Base-by-base conservation (phyloP, 2,329 filamentous ascomycete genomes). In the Colletotrichum tofieldiae region DNA sequence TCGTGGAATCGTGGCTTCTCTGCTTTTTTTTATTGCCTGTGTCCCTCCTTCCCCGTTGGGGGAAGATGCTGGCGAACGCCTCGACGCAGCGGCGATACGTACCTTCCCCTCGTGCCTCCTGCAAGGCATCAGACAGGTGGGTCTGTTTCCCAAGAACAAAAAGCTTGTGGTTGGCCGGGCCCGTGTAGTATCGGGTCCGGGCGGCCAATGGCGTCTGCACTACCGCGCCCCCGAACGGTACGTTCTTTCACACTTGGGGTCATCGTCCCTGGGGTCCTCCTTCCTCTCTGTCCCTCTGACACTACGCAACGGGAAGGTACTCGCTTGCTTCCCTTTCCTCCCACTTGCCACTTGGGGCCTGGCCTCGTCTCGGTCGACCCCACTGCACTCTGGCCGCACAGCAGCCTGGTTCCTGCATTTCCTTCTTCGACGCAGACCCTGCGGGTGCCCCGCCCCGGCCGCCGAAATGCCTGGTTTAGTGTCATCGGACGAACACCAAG, bases 111-210 rank as follows among this genome's bases (percentile, higher is more conserved):
- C 58, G n/a, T 45, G 23, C n/a, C 62, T 55, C 58, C 11, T 23
- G 20, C 20, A 58, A 63, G 39, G 16, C 55, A 56, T 43, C 26
- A 68, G 29, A 49, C 67, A 23, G 32, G 55, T 55, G 63, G 63
- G 23, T 41, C 65, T 29, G 16, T 54, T 43, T n/a, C n/a, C n/a
- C 32, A 32, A 35, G 37, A 59, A 20, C 23, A 43, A 47, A 56
- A 69, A 68, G 58, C 70, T 72, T 69, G 60, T 72, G 69, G 59
- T 64, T 69, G 65, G 69, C 59, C 58, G 39, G 52, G 65, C 12
- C 59, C 54, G 47, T 59, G 65, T 68, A 49, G 45, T 26, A 20
- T 37, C 5, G 45, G 37, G 59, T 39, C 69, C 54, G 69, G 2
- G 45, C 69, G 20, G 4, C 32, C 58, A 39, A 58, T 58, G 56